Evolutionary conservation across 1,284 basidiomycete species (phyloP).

Genomic region (Cryptococcus sp.): DNA sequence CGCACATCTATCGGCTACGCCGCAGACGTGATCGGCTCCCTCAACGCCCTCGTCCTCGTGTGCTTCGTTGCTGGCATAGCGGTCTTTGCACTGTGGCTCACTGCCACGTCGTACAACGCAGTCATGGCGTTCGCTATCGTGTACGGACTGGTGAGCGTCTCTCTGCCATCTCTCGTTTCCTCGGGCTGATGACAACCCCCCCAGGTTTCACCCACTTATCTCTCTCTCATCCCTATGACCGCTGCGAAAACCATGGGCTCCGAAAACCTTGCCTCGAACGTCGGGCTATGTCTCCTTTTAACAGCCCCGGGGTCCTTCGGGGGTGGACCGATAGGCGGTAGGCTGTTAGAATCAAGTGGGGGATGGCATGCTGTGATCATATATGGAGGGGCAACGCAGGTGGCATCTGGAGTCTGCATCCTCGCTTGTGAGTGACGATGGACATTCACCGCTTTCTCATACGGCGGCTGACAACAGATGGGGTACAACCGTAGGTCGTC

Average conservation of each 20-base stretch:
- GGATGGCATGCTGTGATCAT: slow-evolving; percentile 17
- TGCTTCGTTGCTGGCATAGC: slow-evolving; percentile 17
- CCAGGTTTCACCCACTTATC: slow-evolving; percentile 21
- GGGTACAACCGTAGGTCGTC: too few relatives aligned
- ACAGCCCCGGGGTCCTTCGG: slow-evolving; percentile 1
- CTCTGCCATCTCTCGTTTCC: too few relatives aligned
- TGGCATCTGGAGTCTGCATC: slow-evolving; percentile 37
- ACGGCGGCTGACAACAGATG: too few relatives aligned
- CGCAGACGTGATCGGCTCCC: slow-evolving; percentile 3
- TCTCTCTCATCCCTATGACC: slow-evolving; percentile 28
- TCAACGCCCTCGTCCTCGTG: too few relatives aligned
- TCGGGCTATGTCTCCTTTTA: slow-evolving; percentile 16
- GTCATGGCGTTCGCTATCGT: slow-evolving; percentile 16
- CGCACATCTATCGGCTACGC: slow-evolving; percentile 18
- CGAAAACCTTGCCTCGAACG: slow-evolving; percentile 25
- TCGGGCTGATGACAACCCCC: too few relatives aligned
- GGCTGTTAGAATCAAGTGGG: slow-evolving; percentile 12
- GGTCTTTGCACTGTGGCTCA: slow-evolving; percentile 22
- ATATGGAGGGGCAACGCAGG: slow-evolving; percentile 10
- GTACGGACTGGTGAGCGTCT: slow-evolving; percentile 10
- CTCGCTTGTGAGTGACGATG: too few relatives aligned
- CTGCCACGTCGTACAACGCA: slow-evolving; percentile 13
- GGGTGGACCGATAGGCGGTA: slow-evolving; percentile 12
- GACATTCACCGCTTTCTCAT: too few relatives aligned
- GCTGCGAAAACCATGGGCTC: slow-evolving; percentile 28